Base-by-base conservation (phyloP, 1,284 basidiomycete genomes). In the Neolentinus lepideus region DNA sequence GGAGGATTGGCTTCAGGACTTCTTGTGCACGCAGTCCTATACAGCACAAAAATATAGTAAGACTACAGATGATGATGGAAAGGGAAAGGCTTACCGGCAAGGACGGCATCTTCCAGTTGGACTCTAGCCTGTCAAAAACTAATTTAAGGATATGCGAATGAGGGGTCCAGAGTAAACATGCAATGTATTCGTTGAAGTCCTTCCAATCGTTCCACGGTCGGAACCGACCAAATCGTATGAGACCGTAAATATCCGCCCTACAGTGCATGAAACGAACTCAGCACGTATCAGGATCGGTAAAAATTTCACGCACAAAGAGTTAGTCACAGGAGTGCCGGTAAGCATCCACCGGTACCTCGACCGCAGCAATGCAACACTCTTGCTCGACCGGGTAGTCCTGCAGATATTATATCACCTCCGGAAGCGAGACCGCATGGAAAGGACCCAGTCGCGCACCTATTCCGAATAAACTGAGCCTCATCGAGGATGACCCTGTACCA, bases 321-420 rank as follows among this genome's bases (percentile, higher is more conserved):
- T 88, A 0, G 84, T 87, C 4, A 88, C 78, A 2, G 85, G 85
- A 0, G 85, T 88, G 27, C 85, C 85, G 1, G 85, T 88, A 12
- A 89, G 71, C 72, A 81, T 80, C 85, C 85, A 89, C 4, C 85
- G 72, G 61, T 84, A 83, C 58, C 76, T 82, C 0, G 84, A 69
- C 51, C 76, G 73, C 22, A 88, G 71, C 61, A 77, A 72, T 0
- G 84, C 81, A 9, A 84, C 71, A 48, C 75, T 77, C 36, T 77
- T 70, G 62, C 84, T 86, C 8, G 80, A 73, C 10, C 79, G 75
- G 1, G 85, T 85, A 8, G 69, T 64, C 27, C 81, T 83, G 58
- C 14, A 29, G n/a, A 43, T 26, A 45, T 43, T 16, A n/a, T n/a
- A n/a, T n/a, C n/a, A n/a, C n/a, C n/a, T n/a, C n/a, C n/a, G n/a